Conservation (phyloP, 345 rosid species). For the Lepidium africanum region DNA sequence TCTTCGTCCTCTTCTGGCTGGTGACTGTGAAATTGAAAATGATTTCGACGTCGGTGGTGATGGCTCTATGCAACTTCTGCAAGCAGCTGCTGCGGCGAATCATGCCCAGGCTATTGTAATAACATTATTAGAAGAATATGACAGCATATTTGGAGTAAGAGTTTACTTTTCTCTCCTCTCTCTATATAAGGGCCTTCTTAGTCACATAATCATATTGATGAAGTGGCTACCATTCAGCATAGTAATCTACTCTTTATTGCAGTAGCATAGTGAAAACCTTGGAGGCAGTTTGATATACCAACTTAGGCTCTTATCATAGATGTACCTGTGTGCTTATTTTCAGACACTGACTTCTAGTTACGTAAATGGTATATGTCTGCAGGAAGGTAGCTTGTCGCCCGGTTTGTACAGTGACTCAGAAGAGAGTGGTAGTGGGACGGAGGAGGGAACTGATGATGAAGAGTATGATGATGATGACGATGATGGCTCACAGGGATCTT, state of each 20-base stretch:
- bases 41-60: constrained; percentile 93
- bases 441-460: constrained; percentile 78
- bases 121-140: constrained; percentile 83
- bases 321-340: not conserved
- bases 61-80: constrained; percentile 85
- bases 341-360: constrained; percentile 21
- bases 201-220: not conserved
- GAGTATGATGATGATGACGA: constrained; percentile 61
- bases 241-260: not conserved
- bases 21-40: constrained; percentile 92
- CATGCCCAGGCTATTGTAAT: constrained; percentile 98
- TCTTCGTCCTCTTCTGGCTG: constrained; percentile 93
- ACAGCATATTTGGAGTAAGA: constrained; percentile 80
- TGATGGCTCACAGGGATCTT: constrained; percentile 41
- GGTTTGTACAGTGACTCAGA: constrained; percentile 80
- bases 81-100: constrained; percentile 99
- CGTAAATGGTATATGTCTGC: constrained; percentile 30
- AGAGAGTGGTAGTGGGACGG: constrained; percentile 74
- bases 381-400: constrained; percentile 75
- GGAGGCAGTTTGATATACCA: not conserved
- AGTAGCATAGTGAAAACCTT: not conserved
- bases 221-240: not conserved
- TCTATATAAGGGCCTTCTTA: not conserved
- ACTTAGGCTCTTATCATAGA: not conserved
- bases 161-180: not conserved